Evolutionary conservation across 257 asterid genomes (phyloP), one percentile per base, ranked within the genome.

Genomic region (Solanum rostratum): DNA sequence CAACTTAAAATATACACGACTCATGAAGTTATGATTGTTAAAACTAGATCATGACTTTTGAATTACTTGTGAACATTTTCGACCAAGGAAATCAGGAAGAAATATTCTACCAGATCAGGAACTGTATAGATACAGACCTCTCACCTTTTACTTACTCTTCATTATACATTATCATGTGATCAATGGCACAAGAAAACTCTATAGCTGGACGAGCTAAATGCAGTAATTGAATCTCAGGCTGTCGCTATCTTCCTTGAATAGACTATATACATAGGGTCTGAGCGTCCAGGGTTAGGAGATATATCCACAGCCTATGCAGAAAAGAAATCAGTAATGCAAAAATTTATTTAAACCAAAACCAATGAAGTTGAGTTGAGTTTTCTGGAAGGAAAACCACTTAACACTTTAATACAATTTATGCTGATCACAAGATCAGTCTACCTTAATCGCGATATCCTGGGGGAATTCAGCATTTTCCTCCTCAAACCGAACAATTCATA

Each of bases 251-350:
- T 96, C 91, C 94, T 93, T 24, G 98, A 96, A 88, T 89, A 90
- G 11, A 94, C 97, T 10, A 96, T 84, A 53, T 94, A 96, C 97
- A 94, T 92, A 2, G 98, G 99, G 86, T 94, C 99, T 1, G 97
- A 93, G 62, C 96, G 94, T 18, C 97, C 97, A 27, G 98, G 97
- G 65, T 92, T 92, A 4, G 98, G 97, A 85, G 99, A 94, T 90
- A 96, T 93, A 88, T 96, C 98, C 79, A 93, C 92, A 73, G 95
- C 97, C 99, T 95, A 66, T 78, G 45, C 71, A 76, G 39, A 85
- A 43, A 50, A 50, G 24, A 46, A 49, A 76, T 46, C 81, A 46
- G 24, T 3, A 66, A 33, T 14, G 49, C 49, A 18, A 33, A 68
- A 11, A 41, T 5, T 39, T 10, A n/a, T 19, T 20, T 41, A 70